Evolutionary conservation across 495 filamentous ascomycete genomes (phyloP).

Genomic region (Penicillium paxilli): DNA sequence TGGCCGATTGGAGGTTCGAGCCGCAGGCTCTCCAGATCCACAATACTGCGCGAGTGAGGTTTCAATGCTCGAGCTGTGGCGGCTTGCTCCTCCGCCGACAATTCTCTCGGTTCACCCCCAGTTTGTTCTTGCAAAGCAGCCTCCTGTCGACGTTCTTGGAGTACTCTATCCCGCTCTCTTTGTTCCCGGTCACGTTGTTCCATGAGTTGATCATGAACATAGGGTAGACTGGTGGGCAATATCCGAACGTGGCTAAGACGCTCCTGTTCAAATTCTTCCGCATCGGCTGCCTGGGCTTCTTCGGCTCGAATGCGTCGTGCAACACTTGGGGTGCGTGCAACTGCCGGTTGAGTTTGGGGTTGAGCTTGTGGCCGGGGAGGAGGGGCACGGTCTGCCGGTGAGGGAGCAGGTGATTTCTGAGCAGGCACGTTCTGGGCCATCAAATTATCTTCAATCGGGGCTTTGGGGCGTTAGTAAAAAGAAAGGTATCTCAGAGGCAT

Average conservation of each 20-base stretch:
- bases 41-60: slow-evolving; percentile 68
- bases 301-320: slow-evolving; percentile 29
- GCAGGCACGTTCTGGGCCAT: slow-evolving; percentile 30
- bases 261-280: slow-evolving; percentile 29
- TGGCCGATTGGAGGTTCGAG: slow-evolving; percentile 68
- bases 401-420: slow-evolving; percentile 17
- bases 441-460: slow-evolving; percentile 44
- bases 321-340: slow-evolving; percentile 21
- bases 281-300: slow-evolving; percentile 26
- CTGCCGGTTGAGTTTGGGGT: slow-evolving; percentile 13
- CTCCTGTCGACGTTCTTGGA: slow-evolving; percentile 29
- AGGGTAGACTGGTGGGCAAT: slow-evolving; percentile 83
- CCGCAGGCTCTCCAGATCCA: slow-evolving; percentile 55
- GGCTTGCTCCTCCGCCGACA: slow-evolving; percentile 71
- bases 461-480: slow-evolving; percentile 24
- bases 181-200: slow-evolving; percentile 58
- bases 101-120: slow-evolving; percentile 39
- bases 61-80: slow-evolving; percentile 74
- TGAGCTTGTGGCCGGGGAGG: slow-evolving; percentile 21
- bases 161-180: slow-evolving; percentile 27
- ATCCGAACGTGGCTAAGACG: slow-evolving; percentile 81
- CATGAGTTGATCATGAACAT: slow-evolving; percentile 89
- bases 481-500: background rate
- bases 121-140: slow-evolving; percentile 46
- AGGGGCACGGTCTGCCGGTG: slow-evolving; percentile 22